Conservation (phyloP, 176 grass and related monocot genomes). For the Carex scoparia region DNA sequence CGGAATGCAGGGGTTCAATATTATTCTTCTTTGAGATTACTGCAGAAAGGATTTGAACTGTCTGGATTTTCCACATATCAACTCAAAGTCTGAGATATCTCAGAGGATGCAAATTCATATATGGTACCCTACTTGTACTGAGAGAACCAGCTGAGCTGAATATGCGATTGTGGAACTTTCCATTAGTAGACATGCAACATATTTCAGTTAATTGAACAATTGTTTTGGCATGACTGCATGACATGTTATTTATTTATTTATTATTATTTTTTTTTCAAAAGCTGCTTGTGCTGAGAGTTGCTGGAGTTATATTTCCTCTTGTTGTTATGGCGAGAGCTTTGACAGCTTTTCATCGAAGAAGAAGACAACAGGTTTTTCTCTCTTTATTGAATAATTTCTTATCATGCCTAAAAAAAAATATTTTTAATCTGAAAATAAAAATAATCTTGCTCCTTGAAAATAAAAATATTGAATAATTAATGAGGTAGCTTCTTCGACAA, state of each 20-base stretch:
- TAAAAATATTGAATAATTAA: background rate
- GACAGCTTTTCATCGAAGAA: constrained; percentile 51
- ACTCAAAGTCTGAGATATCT: too few relatives aligned
- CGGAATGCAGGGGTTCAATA: too few relatives aligned
- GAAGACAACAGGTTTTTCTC: constrained; percentile 51
- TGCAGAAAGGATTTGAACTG: too few relatives aligned
- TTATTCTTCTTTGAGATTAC: too few relatives aligned
- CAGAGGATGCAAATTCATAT: too few relatives aligned
- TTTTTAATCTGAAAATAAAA: too few relatives aligned
- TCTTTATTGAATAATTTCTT: background rate
- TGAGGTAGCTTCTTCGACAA: background rate
- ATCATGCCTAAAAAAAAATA: background rate
- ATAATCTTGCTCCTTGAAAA: background rate
- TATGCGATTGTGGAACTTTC: background rate
- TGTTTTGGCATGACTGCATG: background rate
- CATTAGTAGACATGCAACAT: background rate
- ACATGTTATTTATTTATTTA: background rate
- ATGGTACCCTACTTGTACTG: too few relatives aligned
- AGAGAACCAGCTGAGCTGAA: too few relatives aligned
- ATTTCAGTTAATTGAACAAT: background rate
- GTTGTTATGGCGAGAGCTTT: constrained; percentile 59
- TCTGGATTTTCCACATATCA: too few relatives aligned
- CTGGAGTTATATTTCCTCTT: constrained; percentile 66
- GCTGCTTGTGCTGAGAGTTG: constrained; percentile 63
- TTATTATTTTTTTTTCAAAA: constrained; percentile 20